phyloP scores from a whole-genome alignment of 1,139 yeast species.

The Magnusiomyces magnusii region DNA sequence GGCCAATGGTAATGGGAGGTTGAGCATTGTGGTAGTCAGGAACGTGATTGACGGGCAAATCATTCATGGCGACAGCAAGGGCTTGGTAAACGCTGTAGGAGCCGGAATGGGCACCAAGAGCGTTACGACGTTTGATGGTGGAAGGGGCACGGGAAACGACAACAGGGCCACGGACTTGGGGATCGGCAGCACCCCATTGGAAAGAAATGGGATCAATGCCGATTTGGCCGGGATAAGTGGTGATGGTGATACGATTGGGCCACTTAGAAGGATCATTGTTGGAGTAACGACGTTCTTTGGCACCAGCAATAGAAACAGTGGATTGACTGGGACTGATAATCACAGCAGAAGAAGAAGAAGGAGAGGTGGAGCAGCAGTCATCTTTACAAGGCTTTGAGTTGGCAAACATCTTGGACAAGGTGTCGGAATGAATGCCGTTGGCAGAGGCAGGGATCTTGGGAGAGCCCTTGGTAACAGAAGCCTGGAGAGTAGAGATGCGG shows the following conservation, averaged over 20 bases:
- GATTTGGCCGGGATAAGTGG: slow-evolving; percentile 46
- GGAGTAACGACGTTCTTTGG: slow-evolving; percentile 3
- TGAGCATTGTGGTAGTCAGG: slow-evolving; percentile 57
- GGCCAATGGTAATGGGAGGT: slow-evolving; percentile 50
- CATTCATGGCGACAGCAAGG: slow-evolving; percentile 49
- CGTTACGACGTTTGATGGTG: slow-evolving; percentile 38
- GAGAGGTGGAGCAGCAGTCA: neutral
- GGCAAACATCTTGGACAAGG: slow-evolving; percentile 3
- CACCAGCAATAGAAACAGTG: neutral
- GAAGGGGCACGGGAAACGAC: slow-evolving; percentile 41
- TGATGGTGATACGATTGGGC: slow-evolving; percentile 37
- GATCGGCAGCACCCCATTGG: slow-evolving; percentile 45
- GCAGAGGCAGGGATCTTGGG: slow-evolving; percentile 8
- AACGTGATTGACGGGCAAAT: slow-evolving; percentile 42
- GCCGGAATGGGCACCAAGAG: slow-evolving; percentile 57
- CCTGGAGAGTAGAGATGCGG: slow-evolving; percentile 11
- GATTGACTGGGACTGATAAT: neutral
- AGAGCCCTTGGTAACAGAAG: slow-evolving; percentile 8
- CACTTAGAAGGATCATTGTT: slow-evolving; percentile 17
- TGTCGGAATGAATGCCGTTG: neutral
- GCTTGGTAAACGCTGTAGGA: slow-evolving; percentile 56
- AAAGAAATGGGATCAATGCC: slow-evolving; percentile 42
- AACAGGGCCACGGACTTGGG: slow-evolving; percentile 48
- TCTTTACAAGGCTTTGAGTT: neutral
- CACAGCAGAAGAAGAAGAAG: neutral